Evolutionary conservation across 78 protist species (phyloP), one percentile per base, ranked within the genome.

Genomic region (Pigoraptor vietnamica): DNA sequence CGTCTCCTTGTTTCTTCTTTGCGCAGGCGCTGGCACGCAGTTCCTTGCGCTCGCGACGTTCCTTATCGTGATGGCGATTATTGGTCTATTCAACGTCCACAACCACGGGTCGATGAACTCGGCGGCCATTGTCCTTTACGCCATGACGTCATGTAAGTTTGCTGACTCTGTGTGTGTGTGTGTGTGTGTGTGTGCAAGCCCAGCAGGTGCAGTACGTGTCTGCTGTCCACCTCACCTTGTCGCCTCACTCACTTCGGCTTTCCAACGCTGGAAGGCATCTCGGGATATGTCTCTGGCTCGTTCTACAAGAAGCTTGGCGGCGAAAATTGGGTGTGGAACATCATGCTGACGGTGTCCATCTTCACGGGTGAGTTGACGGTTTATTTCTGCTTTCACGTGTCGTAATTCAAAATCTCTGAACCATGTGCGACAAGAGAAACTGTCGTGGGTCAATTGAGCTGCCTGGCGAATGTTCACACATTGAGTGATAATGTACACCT

Each of bases 241-340:
- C 24, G n/a, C 86, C n/a, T 2, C 2, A 19, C 21, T 29, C 86
- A 23, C 88, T 83, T 24, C 91, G 38, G 23, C 40, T 14, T 0
- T 6, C 32, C n/a, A 2, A 29, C n/a, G 29, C 35, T 6, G 36
- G 24, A 36, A 86, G 92, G 91, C 39, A 91, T 93, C 29, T 90
- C 95, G 10, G 97, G 98, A 32, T 97, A 89, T 79, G 93, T 95
- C 82, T 94, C 98, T 14, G 94, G 95, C 0, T 48, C 81, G 21
- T 38, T 92, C 93, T 98, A 94, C 95, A 82, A 39, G 36, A 90
- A 95, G 82, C 33, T 97, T 82, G 98, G 95, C 14, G 99, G 99
- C 37, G 89, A 56, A 84, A 87, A 83, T 40, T 98, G 99, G 99
- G 98, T 96, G 81, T 95, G 98, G 97, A 96, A 96, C 91, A 96